Evolutionary conservation across 495 filamentous ascomycete species (phyloP), one percentile per base, ranked within the genome.

Genomic region (Podospora tetraspora): DNA sequence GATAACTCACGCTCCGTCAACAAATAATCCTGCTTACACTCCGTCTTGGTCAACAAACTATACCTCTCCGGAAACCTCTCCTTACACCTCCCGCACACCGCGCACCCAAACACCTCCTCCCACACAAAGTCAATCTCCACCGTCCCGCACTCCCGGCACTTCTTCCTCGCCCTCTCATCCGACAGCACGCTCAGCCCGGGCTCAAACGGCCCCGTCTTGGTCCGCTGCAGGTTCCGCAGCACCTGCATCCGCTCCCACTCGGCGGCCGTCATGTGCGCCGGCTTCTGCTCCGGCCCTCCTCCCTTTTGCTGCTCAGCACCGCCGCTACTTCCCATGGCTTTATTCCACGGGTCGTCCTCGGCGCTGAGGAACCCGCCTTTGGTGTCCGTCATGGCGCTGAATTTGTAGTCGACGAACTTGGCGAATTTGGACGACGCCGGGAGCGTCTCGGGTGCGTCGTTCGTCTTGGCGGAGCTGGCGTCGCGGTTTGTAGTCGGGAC

Each of bases 351-450:
- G 76, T 99, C 95, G 74, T 99, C 95, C 68, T 93, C 90, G 0
- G 84, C 83, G 25, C 88, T 90, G 69, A 99, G 77, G 77, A 99
- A 99, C 0, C 95, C 95, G 57, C 95, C 95, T 73, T 97, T 97
- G 8, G 95, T 97, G 76, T 99, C 95, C 16, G 89, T 94, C 92
- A 99, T 99, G 80, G 93, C 93, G 70, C 90, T 92, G 71, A 99
- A 93, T 80, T 99, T 96, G 78, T 97, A 97, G 68, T 99, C 95
- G 71, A 99, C 92, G 79, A 89, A 98, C 78, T 93, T 92, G 58
- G 88, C 85, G 73, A 97, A 97, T 72, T 94, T 97, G 66, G 63
- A 61, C 25, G 75, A 73, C 5, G 74, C 62, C 23, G 75, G 75
- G 13, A n/a, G 72, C 29, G 76, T 23, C 85, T 86, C 61, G 90